phyloP scores from a whole-genome alignment of 148 eudicot genomes.

The Nepenthes mirabilis region DNA sequence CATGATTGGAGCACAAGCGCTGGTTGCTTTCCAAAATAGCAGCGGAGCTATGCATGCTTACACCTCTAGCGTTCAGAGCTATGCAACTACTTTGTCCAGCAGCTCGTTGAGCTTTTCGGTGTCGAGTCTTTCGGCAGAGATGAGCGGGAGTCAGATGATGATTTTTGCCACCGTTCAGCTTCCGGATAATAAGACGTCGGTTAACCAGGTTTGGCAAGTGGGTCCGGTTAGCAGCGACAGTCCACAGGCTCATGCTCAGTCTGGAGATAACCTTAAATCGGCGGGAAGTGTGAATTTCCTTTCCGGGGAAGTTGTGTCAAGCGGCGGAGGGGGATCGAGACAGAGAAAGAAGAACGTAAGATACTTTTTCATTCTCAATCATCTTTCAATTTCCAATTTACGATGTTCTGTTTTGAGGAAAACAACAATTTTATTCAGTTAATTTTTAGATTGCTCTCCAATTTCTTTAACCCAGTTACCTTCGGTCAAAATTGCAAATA shows the following conservation, averaged over 20 bases:
- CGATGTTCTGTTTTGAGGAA: not conserved
- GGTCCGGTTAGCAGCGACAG: slow-evolving; percentile 27
- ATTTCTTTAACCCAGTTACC: too few species aligned
- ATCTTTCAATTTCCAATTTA: not conserved
- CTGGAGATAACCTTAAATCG: slow-evolving; percentile 17
- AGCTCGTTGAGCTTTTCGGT: slow-evolving; percentile 43
- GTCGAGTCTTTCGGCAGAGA: slow-evolving; percentile 20
- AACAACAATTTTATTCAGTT: not conserved
- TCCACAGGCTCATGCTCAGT: slow-evolving; percentile 9
- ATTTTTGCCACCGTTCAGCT: slow-evolving; percentile 60
- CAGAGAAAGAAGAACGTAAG: slow-evolving; percentile 26
- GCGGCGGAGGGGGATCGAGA: slow-evolving; percentile 6
- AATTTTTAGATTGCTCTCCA: too few species aligned
- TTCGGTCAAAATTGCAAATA: too few species aligned
- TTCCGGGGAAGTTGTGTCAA: slow-evolving; percentile 18
- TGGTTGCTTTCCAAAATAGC: slow-evolving; percentile 49
- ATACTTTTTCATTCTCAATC: not conserved
- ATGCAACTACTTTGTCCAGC: not conserved
- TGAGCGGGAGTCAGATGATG: slow-evolving; percentile 17
- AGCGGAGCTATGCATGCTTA: slow-evolving; percentile 24
- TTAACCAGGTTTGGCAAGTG: slow-evolving; percentile 74
- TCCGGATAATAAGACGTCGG: slow-evolving; percentile 26
- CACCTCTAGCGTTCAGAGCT: slow-evolving; percentile 25
- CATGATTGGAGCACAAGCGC: slow-evolving; percentile 51
- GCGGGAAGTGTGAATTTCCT: slow-evolving; percentile 36